Evolutionary conservation across 805 yeast species (phyloP).

Genomic region (Candida argentea): DNA sequence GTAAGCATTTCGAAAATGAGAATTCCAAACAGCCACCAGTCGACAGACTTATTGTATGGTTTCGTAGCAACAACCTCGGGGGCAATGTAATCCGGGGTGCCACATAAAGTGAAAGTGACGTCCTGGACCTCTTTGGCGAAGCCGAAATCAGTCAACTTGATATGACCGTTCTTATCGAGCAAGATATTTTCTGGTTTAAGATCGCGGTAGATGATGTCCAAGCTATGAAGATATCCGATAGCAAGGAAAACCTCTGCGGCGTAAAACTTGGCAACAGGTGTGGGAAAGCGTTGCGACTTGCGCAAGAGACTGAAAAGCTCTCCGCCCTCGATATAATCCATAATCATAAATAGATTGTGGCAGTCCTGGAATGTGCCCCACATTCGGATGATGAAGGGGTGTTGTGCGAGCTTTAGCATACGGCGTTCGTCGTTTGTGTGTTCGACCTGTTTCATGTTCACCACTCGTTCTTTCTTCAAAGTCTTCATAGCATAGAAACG

Average conservation of each 20-base stretch:
- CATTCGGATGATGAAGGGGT: constrained; percentile 52
- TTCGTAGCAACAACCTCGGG: constrained; percentile 58
- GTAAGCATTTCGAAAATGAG: constrained; percentile 53
- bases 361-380: constrained; percentile 62
- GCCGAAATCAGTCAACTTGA: constrained; percentile 52
- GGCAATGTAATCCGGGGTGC: constrained; percentile 57
- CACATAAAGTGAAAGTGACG: constrained; percentile 53
- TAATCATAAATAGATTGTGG: constrained; percentile 47
- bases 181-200: constrained; percentile 53
- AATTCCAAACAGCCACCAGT: constrained; percentile 59
- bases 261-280: constrained; percentile 54
- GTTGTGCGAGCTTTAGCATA: constrained; percentile 48
- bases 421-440: constrained; percentile 56
- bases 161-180: constrained; percentile 50
- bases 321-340: constrained; percentile 60
- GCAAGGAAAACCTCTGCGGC: constrained; percentile 55
- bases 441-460: constrained; percentile 53
- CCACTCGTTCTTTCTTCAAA: constrained; percentile 45
- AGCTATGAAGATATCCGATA: constrained; percentile 47
- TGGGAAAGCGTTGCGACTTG: constrained; percentile 50
- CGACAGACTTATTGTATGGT: constrained; percentile 53
- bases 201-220: constrained; percentile 50
- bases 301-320: constrained; percentile 47
- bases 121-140: constrained; percentile 53
- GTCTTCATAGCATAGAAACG: constrained; percentile 53